Evolutionary conservation across 768 basidiomycete species (phyloP), one percentile per base, ranked within the genome.

Genomic region (Paxillus involutus): DNA sequence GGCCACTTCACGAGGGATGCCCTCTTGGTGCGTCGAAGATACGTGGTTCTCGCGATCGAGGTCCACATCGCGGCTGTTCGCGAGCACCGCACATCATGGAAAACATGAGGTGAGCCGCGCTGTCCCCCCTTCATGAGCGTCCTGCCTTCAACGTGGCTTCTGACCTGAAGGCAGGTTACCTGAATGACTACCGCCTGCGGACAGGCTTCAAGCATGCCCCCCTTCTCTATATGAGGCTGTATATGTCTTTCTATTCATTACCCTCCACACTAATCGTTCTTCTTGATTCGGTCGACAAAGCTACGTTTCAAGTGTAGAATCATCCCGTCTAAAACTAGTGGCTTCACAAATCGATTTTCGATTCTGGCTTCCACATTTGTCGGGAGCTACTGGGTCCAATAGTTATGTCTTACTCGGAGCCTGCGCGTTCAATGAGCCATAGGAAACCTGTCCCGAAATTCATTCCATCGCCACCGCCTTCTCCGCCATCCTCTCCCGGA

Each of bases 401-500:
- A 49, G 44, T 45, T 55, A 70, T 72, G 70, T 60, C 66, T 41
- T 64, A 59, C 41, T 53, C 47, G 55, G 71, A 72, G 47, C 64
- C 63, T 47, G 51, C 50, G 47, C 64, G 69, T 56, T 69, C 66
- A 44, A 81, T 81, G 80, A 85, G 82, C 67, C 84, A 86, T 67
- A 77, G 87, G 49, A 89, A 89, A 66, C 88, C 88, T 32, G 86
- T 81, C 39, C 88, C 88, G 3, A 70, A 71, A 49, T 88, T 82
- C 69, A 75, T 86, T 42, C 86, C 86, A 33, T 85, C 86, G 12
- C 82, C 86, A 6, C 80, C 83, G 45, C 70, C 78, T 35, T 68
- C 67, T 9, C 64, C 68, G 17, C 72, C 67, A 3, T 69, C 71
- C 36, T 73, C 70, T 14, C 70, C 70, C 43, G 67, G 67, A 6